Evolutionary conservation across 2,329 filamentous ascomycete genomes (phyloP), one percentile per base, ranked within the genome.

Genomic region (Clathrospora elynae): DNA sequence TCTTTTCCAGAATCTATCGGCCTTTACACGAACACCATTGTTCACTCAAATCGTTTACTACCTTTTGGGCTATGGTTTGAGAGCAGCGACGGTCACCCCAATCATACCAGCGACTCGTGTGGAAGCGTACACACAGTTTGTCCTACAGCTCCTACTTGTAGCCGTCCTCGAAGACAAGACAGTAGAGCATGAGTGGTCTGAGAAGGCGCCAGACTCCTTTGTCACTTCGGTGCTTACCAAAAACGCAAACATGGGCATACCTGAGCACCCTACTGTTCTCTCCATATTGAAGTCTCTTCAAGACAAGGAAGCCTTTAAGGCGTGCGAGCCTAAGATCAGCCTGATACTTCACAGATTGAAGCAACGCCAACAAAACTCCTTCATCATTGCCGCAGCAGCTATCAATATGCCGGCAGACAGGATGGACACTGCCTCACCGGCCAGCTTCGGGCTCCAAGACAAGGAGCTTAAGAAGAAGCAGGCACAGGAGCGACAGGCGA

Each of bases 31-130:
- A 57, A 92, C 89, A 3, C 83, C 87, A 44, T 80, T 96, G 52
- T 99, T 99, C 67, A 86, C 86, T 7, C 90, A 96, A 66, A 82
- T 96, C 49, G 82, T 97, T 35, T 95, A 91, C 71, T 93, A 95
- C 66, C 86, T 88, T 14, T 77, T 99, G 10, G 77, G 90, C 12
- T 97, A 95, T 66, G 84, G 88, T 2, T 74, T 95, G 4, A 82
- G 85, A 19, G 84, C 84, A 14, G 77, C 83, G 40, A 78, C 80
- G 33, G 78, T 83, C 18, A 90, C 87, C 1, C 86, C 89, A 0
- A 82, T 78, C 12, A 85, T 97, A 17, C 88, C 90, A 6, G 78
- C 80, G 8, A 95, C 91, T 1, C 83, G 93, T 38, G 80, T 96
- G 6, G 93, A 99, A 71, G 87, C 89, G 0, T 96, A 95, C 71